Evolutionary conservation across 108 stramenopile species (phyloP), one percentile per base, ranked within the genome.

Genomic region (Seminavis robusta): DNA sequence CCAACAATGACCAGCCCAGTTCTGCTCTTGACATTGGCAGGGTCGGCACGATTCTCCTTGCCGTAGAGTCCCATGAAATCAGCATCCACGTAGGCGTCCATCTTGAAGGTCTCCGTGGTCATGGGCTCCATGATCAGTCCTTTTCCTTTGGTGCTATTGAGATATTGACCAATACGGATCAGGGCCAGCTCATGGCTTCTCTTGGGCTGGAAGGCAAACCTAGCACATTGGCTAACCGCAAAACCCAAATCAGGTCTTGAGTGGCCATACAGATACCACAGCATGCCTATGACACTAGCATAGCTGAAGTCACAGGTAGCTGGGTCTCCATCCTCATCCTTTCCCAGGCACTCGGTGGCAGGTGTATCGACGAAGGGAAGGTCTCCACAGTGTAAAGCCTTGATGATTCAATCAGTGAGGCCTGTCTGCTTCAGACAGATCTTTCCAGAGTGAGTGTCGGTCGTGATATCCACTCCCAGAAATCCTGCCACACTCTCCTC

Each of bases 401-500:
- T 56, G 17, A 81, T 42, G 20, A 80, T 59, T 20, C 62, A 27
- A 21, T 72, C 52, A 16, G 33, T 67, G 6, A 79, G 54, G 19
- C 78, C 65, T 1, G 23, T 33, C 56, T 80, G 79, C 7, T 61
- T 55, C 1, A 80, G 45, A 2, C 47, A 52, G 39, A 76, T 71
- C 0, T 49, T n/a, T 16, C 37, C 41, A 26, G 45, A 29, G 1
- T 32, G 33, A 0, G 44, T 27, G 15, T 54, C 17, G 0, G 62
- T 36, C 44, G 68, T 19, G 13, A 80, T 61, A 21, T 61, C 39
- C 36, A 75, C 70, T 31, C 74, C 79, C 4, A 75, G 66, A 44
- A 73, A 79, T 36, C 63, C 65, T 44, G 70, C 56, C 0, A 67
- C 65, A 17, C 47, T 46, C 28, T 56, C 66, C 42, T 80, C 73